phyloP scores from a whole-genome alignment of 352 stramenopile genomes.

The Aphanomyces euteiches region DNA sequence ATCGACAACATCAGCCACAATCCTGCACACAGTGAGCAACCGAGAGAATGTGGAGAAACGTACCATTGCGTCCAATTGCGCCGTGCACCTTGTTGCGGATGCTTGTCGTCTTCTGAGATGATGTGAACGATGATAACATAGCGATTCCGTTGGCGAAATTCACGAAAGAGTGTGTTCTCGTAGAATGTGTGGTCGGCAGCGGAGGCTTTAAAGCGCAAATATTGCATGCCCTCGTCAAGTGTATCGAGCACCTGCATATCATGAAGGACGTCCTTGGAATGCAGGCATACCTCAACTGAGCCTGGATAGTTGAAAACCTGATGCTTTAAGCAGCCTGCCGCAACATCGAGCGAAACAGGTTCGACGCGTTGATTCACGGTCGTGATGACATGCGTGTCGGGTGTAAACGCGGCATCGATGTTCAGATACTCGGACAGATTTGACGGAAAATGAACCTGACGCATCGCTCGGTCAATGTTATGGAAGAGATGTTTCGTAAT shows the following conservation, averaged over 20 bases:
- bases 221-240: neutral
- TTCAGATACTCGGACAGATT: slow-evolving; percentile 4
- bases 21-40: neutral
- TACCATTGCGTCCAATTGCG: slow-evolving; percentile 25
- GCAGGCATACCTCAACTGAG: neutral
- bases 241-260: slow-evolving; percentile 4
- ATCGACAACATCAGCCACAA: neutral
- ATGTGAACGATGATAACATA: slow-evolving; percentile 18
- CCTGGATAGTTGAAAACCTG: slow-evolving; percentile 3
- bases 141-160: slow-evolving; percentile 10
- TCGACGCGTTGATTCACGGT: slow-evolving; percentile 9
- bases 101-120: slow-evolving; percentile 21
- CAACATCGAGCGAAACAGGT: neutral
- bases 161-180: slow-evolving; percentile 27
- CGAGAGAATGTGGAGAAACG: neutral
- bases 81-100: neutral
- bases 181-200: neutral
- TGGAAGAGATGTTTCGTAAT: slow-evolving; percentile 18
- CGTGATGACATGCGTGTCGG: slow-evolving; percentile 15
- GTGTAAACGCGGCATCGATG: neutral
- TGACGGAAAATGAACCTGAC: neutral
- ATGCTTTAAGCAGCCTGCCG: neutral
- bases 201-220: slow-evolving; percentile 1
- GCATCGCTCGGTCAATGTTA: slow-evolving; percentile 5
- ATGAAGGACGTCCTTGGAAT: neutral